Conservation (phyloP, 2,329 filamentous ascomycete species). For the Claviceps sp. region DNA sequence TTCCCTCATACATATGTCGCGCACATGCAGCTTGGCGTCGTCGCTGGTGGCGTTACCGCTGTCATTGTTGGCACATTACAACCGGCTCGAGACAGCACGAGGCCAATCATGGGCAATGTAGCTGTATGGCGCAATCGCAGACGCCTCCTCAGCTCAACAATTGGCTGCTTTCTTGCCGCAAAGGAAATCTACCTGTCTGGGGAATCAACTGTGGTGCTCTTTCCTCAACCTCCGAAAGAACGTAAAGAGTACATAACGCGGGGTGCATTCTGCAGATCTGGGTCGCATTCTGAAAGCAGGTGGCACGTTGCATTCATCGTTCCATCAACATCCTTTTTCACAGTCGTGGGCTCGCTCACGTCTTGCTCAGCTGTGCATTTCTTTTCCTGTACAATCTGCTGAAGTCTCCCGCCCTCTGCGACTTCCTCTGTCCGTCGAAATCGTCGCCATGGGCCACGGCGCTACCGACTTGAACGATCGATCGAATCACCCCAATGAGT, state of each 20-base stretch:
- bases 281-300: not conserved
- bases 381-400: not conserved
- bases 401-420: not conserved
- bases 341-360: not conserved
- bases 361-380: not conserved
- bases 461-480: slow-evolving; percentile 5
- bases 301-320: not conserved
- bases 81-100: not conserved
- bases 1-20: not conserved
- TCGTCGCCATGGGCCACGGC: slow-evolving; percentile 9
- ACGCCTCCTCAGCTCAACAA: not conserved
- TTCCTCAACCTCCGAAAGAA: not conserved
- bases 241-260: not conserved
- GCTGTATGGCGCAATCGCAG: slow-evolving; percentile 6
- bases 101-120: slow-evolving; percentile 4
- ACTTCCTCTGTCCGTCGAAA: not conserved
- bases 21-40: not conserved
- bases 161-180: not conserved
- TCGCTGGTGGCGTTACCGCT: slow-evolving; percentile 3
- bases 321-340: not conserved
- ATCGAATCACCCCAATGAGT: slow-evolving; percentile 5
- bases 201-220: not conserved
- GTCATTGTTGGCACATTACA: not conserved
- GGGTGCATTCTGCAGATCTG: not conserved
- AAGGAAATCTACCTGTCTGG: not conserved